Base-by-base conservation (phyloP, 306 rosid species). In the Casuarina cunninghamiana region DNA sequence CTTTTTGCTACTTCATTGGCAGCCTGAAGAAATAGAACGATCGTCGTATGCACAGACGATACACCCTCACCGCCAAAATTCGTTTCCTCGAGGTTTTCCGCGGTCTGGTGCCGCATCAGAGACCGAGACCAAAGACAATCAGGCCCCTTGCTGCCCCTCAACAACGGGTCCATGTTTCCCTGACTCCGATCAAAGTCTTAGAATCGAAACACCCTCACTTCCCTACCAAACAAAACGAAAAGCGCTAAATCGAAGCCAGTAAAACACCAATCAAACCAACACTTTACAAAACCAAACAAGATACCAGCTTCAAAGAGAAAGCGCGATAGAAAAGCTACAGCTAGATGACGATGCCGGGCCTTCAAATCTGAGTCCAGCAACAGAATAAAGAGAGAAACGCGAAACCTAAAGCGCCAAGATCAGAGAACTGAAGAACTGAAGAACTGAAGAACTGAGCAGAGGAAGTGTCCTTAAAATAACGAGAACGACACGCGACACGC, bases 1-100 rank as follows among this genome's bases (percentile, higher is more conserved):
- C 93, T 87, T 73, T 93, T 76, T 77, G 92, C 98, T 1, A 95
- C 97, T 84, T 95, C 98, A 87, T 95, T 95, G 68, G 98, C 98
- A 74, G 92, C 97, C 19, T 97, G 97, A 69, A 95, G 98, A 86
- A 95, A 90, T 3, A 97, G 97, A 2, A 97, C 98, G 39, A 95
- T 92, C 80, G 92, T 92, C 0, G 85, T 89, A 0, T 92, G 98
- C 16, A 97, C 88, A 0, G 98, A 95, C n/a, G 98, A 97, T 61
- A 95, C 98, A 1, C 91, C 90, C 85, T 92, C 98, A 75, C 98
- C 91, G 71, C 92, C 97, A 50, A 90, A 91, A 38, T 81, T 88
- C 2, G 97, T 79, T 81, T 95, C 98, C 9, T 97, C 98, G 3
- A 92, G 90, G 83, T 91, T 95, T 16, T 97, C 98, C 7, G 97